phyloP scores from a whole-genome alignment of 2,329 filamentous ascomycete genomes.

The Penicillium freii region DNA sequence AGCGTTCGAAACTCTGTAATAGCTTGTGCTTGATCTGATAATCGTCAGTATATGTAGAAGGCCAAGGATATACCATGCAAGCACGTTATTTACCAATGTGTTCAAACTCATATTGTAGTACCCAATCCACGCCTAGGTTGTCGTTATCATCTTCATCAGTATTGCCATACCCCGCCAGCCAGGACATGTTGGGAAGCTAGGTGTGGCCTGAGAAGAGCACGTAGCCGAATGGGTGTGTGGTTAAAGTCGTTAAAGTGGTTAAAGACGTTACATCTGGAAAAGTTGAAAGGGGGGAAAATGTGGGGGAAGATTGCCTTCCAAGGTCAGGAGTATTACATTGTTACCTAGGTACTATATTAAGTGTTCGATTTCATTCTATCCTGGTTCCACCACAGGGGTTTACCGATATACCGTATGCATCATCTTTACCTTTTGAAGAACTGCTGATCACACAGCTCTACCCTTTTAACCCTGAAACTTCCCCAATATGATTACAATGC shows the following conservation, averaged over 20 bases:
- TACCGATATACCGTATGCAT: not conserved
- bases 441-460: not conserved
- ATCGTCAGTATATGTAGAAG: slow-evolving; percentile 14
- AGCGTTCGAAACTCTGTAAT: slow-evolving; percentile 75
- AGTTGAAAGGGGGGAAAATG: not conserved
- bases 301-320: not conserved
- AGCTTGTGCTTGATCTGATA: slow-evolving; percentile 64
- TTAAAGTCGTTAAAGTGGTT: not conserved
- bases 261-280: not conserved
- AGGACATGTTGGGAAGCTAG: slow-evolving; percentile 23
- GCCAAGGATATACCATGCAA: not conserved
- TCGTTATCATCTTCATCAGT: slow-evolving; percentile 50
- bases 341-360: not conserved
- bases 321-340: not conserved
- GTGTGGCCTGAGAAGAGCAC: not conserved
- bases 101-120: slow-evolving; percentile 74
- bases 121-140: slow-evolving; percentile 80
- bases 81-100: slow-evolving; percentile 55
- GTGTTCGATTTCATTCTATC: not conserved
- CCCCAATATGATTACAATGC: not conserved
- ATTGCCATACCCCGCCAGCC: slow-evolving; percentile 24
- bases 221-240: not conserved
- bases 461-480: not conserved
- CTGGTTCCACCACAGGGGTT: not conserved
- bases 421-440: not conserved